Evolutionary conservation across 176 grass and related monocot species (phyloP).

Genomic region (Thinopyrum elongatum): DNA sequence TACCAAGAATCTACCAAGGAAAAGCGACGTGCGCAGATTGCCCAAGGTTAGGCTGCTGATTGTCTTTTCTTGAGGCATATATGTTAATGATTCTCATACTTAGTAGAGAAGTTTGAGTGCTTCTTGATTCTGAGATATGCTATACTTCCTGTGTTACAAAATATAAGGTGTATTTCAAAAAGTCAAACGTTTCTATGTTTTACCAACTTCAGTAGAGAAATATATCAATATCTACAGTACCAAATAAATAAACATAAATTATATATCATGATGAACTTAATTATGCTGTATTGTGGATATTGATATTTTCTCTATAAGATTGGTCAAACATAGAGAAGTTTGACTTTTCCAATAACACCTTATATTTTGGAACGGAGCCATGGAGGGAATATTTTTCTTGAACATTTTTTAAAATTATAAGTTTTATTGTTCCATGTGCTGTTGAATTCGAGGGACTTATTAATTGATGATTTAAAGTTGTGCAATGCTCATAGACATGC

Average conservation of each 20-base stretch:
- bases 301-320: neutral
- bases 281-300: neutral
- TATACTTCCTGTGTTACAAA: neutral
- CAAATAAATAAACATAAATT: neutral
- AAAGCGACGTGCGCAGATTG: slow-evolving; percentile 79
- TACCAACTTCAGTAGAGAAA: neutral
- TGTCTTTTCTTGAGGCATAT: slow-evolving; percentile 23
- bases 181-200: neutral
- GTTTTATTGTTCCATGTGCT: neutral
- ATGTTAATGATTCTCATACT: neutral
- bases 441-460: neutral
- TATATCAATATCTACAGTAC: neutral
- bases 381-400: neutral
- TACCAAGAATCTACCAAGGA: slow-evolving; percentile 99
- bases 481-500: neutral
- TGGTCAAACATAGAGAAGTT: neutral
- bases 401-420: neutral
- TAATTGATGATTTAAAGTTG: neutral
- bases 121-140: slow-evolving; percentile 14
- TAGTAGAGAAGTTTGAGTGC: neutral
- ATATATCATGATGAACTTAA: neutral
- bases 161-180: neutral
- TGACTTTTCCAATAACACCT: neutral
- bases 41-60: slow-evolving; percentile 64
- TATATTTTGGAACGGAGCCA: neutral